These are phyloP conservation scores for Alternaria sp. DNA, from an alignment of 2,329 filamentous ascomycete genomes.

Conservation along the genomic window DNA sequence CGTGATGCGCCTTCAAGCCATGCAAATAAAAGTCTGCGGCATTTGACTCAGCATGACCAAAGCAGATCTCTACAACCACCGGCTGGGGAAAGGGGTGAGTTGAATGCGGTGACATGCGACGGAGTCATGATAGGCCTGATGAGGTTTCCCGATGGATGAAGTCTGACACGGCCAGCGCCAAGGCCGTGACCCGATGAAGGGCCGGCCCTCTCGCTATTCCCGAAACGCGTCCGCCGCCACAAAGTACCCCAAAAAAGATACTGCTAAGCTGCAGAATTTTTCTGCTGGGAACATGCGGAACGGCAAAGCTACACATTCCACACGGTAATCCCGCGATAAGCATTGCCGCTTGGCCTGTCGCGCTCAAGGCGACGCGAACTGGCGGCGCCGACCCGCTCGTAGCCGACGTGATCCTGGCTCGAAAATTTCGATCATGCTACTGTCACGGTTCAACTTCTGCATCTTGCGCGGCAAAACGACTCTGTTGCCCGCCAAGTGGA, in stretches of 20 bases:
- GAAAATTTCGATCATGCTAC: slow-evolving; percentile 34
- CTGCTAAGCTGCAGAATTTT: slow-evolving; percentile 38
- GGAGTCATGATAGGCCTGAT: slow-evolving; percentile 1
- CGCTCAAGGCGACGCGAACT: slow-evolving; percentile 14
- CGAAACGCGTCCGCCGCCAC: slow-evolving; percentile 20
- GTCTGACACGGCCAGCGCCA: slow-evolving; percentile 16
- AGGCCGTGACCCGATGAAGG: slow-evolving; percentile 29
- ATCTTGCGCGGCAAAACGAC: slow-evolving; percentile 22
- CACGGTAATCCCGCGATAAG: slow-evolving; percentile 6
- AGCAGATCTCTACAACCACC: background rate
- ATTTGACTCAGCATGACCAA: background rate
- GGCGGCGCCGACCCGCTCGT: slow-evolving; percentile 25
- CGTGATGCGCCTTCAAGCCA: background rate
- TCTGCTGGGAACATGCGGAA: slow-evolving; percentile 13
- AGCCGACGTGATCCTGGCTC: slow-evolving; percentile 29
- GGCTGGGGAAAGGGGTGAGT: background rate
- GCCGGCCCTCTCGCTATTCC: slow-evolving; percentile 30
- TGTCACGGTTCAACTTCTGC: slow-evolving; percentile 24
- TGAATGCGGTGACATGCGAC: background rate
- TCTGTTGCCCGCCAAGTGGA: slow-evolving; percentile 34
- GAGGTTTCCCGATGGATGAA: slow-evolving; percentile 5
- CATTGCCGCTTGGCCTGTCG: slow-evolving; percentile 12
- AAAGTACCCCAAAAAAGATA: slow-evolving; percentile 15
- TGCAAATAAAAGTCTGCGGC: background rate
- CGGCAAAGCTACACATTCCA: slow-evolving; percentile 13